Conservation (phyloP, 192 early-diverging fungal genomes). For the Mortierella claussenii region DNA sequence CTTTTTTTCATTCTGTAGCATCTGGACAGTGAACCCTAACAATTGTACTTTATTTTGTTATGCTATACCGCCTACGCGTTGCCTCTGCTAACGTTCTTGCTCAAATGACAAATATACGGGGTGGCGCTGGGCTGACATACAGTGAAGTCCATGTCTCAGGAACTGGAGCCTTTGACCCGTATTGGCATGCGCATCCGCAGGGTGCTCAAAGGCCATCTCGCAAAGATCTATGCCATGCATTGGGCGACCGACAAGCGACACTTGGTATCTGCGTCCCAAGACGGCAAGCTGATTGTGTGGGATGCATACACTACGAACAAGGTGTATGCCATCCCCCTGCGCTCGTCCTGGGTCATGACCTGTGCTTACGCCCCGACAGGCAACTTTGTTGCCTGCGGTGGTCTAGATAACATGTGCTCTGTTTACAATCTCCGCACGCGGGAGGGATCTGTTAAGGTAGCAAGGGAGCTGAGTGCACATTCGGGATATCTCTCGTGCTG, state of each 20-base stretch:
- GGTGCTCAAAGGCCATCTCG: constrained; percentile 97
- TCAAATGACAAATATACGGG: not conserved
- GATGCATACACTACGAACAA: constrained; percentile 99
- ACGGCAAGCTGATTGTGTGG: constrained; percentile 99
- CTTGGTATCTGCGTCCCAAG: constrained; percentile 97
- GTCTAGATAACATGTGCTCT: constrained; percentile 99
- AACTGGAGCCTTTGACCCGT: constrained; percentile 91
- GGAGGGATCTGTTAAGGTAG: constrained; percentile 94
- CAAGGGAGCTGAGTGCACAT: constrained; percentile 93
- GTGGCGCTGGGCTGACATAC: constrained; percentile 1
- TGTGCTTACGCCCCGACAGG: constrained; percentile 99
- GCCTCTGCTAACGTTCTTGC: not conserved
- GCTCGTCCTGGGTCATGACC: constrained; percentile 99
- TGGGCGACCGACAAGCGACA: constrained; percentile 98
- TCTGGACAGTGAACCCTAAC: too few relatives aligned
- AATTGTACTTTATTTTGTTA: too few relatives aligned
- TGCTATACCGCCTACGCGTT: too few relatives aligned
- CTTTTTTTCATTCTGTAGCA: too few relatives aligned
- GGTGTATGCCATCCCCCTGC: constrained; percentile 97
- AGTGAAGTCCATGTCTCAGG: constrained; percentile 90
- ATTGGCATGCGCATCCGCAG: constrained; percentile 96
- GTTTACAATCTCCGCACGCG: constrained; percentile 97
- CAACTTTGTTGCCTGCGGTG: constrained; percentile 98
- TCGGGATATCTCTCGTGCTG: constrained; percentile 99
- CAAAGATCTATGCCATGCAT: constrained; percentile 99